Evolutionary conservation across 768 basidiomycete genomes (phyloP).

Genomic region (Chiua virens): DNA sequence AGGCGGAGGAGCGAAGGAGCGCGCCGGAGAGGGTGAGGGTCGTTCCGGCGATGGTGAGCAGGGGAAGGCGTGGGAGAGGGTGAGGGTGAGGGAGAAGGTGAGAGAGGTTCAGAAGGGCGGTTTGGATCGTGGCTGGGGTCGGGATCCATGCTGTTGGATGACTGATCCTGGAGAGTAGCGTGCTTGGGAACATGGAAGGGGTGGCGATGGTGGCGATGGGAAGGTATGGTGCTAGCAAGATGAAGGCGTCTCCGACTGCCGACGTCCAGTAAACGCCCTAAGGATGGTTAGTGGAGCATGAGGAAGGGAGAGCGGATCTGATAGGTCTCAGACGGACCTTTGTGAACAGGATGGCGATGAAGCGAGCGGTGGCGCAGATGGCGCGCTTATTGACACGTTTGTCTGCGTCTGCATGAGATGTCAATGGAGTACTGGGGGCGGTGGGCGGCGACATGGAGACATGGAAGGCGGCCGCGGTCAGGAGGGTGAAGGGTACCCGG

Average conservation of each 20-base stretch:
- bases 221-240: constrained; percentile 10
- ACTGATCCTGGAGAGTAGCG: constrained; percentile 1
- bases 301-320: not conserved
- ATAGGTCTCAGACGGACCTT: constrained; percentile 10
- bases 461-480: constrained; percentile 44
- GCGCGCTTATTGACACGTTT: constrained; percentile 26
- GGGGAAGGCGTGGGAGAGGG: not conserved
- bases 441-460: constrained; percentile 44
- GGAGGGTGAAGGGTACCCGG: constrained; percentile 44
- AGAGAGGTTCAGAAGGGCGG: too few species aligned
- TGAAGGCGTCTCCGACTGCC: constrained; percentile 3
- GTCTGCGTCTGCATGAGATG: not conserved
- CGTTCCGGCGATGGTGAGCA: constrained; percentile 34
- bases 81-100: not conserved
- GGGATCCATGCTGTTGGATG: not conserved
- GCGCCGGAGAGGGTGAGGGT: constrained; percentile 41
- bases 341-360: constrained; percentile 6
- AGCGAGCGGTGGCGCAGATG: constrained; percentile 6
- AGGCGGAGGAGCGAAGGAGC: constrained; percentile 39
- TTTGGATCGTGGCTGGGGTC: not conserved
- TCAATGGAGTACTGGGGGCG: not conserved
- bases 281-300: not conserved
- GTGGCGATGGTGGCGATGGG: not conserved
- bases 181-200: not conserved
- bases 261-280: constrained; percentile 20